phyloP scores from a whole-genome alignment of 2,329 filamentous ascomycete genomes.

The Colletotrichum sp. region DNA sequence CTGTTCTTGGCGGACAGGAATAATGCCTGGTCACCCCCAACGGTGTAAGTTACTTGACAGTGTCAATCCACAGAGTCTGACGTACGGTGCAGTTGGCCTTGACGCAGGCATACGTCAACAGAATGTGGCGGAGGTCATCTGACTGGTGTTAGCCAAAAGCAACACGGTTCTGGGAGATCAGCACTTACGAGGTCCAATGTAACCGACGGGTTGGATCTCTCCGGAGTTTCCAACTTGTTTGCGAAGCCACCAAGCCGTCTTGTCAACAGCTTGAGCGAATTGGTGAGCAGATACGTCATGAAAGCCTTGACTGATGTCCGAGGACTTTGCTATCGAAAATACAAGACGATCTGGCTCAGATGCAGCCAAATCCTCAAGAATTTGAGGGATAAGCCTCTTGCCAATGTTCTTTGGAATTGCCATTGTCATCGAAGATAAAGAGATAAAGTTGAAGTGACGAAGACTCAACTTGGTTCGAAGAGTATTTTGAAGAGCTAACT shows the following conservation, averaged over 20 bases:
- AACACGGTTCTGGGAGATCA: not conserved
- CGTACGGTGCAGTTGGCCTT: not conserved
- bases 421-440: rapidly evolving
- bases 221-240: not conserved
- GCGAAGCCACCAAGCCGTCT: not conserved
- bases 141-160: not conserved
- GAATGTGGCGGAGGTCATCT: not conserved
- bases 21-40: not conserved
- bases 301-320: not conserved
- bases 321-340: rapidly evolving
- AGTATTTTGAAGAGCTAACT: not conserved
- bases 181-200: not conserved
- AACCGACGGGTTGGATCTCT: not conserved
- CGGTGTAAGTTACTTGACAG: not conserved
- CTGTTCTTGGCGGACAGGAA: not conserved
- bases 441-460: not conserved
- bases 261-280: not conserved
- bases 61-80: rapidly evolving
- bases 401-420: not conserved
- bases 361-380: not conserved
- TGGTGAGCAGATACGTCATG: rapidly evolving
- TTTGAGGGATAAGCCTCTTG: not conserved
- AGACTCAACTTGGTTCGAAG: rapidly evolving
- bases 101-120: not conserved
- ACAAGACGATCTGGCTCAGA: rapidly evolving